phyloP scores from a whole-genome alignment of 345 rosid genomes.

The Geranium brycei region DNA sequence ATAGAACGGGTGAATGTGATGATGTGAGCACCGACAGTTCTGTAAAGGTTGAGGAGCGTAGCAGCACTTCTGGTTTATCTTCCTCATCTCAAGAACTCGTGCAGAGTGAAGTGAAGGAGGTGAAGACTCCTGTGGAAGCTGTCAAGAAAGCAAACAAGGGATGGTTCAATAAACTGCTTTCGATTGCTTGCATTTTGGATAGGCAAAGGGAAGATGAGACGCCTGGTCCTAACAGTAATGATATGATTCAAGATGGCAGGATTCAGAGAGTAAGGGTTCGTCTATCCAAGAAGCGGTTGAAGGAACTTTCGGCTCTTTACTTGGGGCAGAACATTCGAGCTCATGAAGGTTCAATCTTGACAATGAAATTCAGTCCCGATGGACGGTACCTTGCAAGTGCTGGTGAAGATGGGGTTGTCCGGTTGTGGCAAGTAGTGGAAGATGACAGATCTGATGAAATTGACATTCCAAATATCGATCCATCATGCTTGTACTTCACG shows the following conservation, averaged over 20 bases:
- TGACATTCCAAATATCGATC: slow-evolving; percentile 60
- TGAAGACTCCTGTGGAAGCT: slow-evolving; percentile 12
- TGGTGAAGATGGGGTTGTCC: slow-evolving; percentile 51
- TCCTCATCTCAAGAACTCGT: slow-evolving; percentile 14
- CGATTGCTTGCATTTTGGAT: slow-evolving; percentile 43
- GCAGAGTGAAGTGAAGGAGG: slow-evolving; percentile 19
- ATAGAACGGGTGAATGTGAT: slow-evolving; percentile 5
- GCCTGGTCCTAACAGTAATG: slow-evolving; percentile 21
- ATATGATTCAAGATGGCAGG: slow-evolving; percentile 18
- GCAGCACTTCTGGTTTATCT: slow-evolving; percentile 10
- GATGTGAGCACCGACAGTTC: slow-evolving; percentile 12
- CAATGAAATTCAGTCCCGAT: slow-evolving; percentile 75
- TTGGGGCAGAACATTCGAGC: slow-evolving; percentile 67
- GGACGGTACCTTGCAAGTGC: slow-evolving; percentile 75
- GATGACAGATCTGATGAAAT: slow-evolving; percentile 47
- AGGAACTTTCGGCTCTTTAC: slow-evolving; percentile 66
- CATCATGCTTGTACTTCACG: slow-evolving; percentile 62
- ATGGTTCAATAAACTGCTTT: slow-evolving; percentile 52
- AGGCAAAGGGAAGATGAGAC: slow-evolving; percentile 24
- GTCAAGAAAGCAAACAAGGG: slow-evolving; percentile 35
- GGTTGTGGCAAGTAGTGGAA: slow-evolving; percentile 62
- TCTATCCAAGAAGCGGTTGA: slow-evolving; percentile 37
- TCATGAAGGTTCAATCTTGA: slow-evolving; percentile 53
- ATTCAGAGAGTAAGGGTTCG: slow-evolving; percentile 59
- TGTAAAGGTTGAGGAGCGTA: slow-evolving; percentile 6